Conservation (phyloP, 2,329 filamentous ascomycete genomes). For the Trichophyton schoenleinii region DNA sequence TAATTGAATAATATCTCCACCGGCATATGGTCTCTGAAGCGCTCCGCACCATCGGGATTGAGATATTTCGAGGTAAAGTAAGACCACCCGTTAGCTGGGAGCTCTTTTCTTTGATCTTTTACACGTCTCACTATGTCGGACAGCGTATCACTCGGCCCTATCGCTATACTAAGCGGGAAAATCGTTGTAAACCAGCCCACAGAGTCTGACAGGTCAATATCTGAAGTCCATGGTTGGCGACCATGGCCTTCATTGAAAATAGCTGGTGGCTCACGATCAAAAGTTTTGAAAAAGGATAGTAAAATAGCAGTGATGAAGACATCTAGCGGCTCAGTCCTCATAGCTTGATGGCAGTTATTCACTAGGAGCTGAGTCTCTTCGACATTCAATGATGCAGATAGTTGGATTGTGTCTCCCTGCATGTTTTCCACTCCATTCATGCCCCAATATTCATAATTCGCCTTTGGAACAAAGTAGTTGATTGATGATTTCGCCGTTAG, state of each 20-base stretch:
- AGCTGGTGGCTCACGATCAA: slow-evolving; percentile 32
- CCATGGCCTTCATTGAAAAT: slow-evolving; percentile 41
- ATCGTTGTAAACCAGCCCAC: slow-evolving; percentile 41
- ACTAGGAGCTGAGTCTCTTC: slow-evolving; percentile 22
- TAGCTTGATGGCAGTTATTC: slow-evolving; percentile 20
- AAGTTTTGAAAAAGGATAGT: slow-evolving; percentile 33
- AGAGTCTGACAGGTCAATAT: slow-evolving; percentile 35
- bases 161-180: slow-evolving; percentile 27
- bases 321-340: slow-evolving; percentile 25
- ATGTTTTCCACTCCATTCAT: slow-evolving; percentile 18
- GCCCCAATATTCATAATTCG: slow-evolving; percentile 26
- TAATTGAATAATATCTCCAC: slow-evolving; percentile 31
- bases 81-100: slow-evolving; percentile 20
- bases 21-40: slow-evolving; percentile 23
- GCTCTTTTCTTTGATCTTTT: slow-evolving; percentile 27
- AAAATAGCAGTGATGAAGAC: slow-evolving; percentile 26
- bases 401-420: neutral
- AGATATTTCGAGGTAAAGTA: slow-evolving; percentile 25
- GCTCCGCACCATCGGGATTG: slow-evolving; percentile 17
- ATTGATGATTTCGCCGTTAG: slow-evolving; percentile 7
- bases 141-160: slow-evolving; percentile 13
- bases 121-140: slow-evolving; percentile 23
- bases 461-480: slow-evolving; percentile 19
- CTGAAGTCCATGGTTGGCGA: slow-evolving; percentile 33
- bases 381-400: slow-evolving; percentile 18